These are phyloP conservation scores for Geotrichum histeridarum DNA, from an alignment of 1,139 yeast species.

Conservation along the genomic window DNA sequence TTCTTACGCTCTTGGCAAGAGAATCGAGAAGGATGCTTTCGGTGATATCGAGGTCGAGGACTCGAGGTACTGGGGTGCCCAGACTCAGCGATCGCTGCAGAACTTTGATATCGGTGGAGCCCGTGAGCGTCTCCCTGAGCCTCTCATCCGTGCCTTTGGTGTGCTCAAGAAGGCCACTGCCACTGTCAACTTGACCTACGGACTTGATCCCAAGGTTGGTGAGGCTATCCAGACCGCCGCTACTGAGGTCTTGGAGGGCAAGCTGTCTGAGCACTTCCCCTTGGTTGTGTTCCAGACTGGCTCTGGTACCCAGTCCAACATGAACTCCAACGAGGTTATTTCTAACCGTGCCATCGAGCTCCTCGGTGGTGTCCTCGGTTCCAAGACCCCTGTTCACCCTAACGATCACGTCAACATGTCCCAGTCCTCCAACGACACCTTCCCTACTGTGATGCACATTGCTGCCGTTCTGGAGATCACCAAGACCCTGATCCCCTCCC, in stretches of 20 bases:
- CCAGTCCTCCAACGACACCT: conserved; percentile 95
- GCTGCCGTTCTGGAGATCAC: conserved; percentile 93
- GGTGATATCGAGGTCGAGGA: conserved; percentile 90
- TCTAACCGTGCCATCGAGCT: conserved; percentile 96
- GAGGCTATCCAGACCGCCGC: conserved; percentile 90
- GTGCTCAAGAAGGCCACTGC: conserved; percentile 93
- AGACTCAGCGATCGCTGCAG: conserved; percentile 81
- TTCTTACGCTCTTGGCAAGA: conserved; percentile 4
- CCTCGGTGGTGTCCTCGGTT: conserved; percentile 85
- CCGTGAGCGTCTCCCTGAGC: conserved; percentile 86
- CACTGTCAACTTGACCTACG: conserved; percentile 76
- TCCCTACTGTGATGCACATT: conserved; percentile 98
- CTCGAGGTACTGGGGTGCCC: conserved; percentile 94
- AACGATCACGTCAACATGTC: conserved; percentile 98
- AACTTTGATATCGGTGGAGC: conserved; percentile 95
- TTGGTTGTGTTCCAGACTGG: conserved; percentile 98
- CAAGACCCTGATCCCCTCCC: conserved; percentile 68
- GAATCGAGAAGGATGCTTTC: conserved; percentile 91
- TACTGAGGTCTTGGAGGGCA: conserved; percentile 88
- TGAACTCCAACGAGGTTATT: conserved; percentile 98
- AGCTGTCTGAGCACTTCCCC: conserved; percentile 90
- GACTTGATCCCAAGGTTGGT: conserved; percentile 81
- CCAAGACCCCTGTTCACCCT: conserved; percentile 93
- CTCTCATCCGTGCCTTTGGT: conserved; percentile 89
- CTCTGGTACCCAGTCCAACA: conserved; percentile 96